Evolutionary conservation across 2,329 filamentous ascomycete genomes (phyloP).

Genomic region (Colletotrichum magnum): DNA sequence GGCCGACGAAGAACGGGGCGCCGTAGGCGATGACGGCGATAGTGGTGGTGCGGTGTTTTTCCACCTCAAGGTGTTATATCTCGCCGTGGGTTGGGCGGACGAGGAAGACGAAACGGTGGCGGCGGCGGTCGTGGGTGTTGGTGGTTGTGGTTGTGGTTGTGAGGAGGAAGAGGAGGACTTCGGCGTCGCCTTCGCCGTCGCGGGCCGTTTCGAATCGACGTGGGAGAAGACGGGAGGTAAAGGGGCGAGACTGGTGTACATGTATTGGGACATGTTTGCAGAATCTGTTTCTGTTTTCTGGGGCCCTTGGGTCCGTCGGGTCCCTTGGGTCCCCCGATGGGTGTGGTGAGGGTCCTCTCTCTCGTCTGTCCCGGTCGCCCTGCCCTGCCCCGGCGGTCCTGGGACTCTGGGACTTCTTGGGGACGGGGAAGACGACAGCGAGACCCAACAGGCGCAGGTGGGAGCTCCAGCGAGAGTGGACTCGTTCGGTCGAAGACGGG

Average conservation of each 20-base stretch:
- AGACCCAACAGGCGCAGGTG: slow-evolving; percentile 30
- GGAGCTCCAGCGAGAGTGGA: slow-evolving; percentile 28
- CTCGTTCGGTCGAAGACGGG: slow-evolving; percentile 4
- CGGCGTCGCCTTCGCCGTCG: slow-evolving; percentile 30
- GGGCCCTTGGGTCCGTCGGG: slow-evolving; percentile 20
- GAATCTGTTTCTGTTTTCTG: slow-evolving; percentile 33
- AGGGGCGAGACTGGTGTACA: slow-evolving; percentile 41
- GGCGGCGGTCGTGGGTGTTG: slow-evolving; percentile 16
- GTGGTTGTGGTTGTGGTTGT: no score
- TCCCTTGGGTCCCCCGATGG: slow-evolving; percentile 21
- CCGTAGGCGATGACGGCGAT: no score
- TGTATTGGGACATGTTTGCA: slow-evolving; percentile 42
- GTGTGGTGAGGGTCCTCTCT: slow-evolving; percentile 24
- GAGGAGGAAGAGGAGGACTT: slow-evolving; percentile 8
- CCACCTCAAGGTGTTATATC: neutral
- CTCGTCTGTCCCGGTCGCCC: slow-evolving; percentile 1
- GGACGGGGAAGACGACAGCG: slow-evolving; percentile 31
- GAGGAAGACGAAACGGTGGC: slow-evolving; percentile 1
- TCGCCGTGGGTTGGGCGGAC: neutral
- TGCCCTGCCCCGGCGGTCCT: slow-evolving; percentile 27
- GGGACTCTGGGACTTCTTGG: slow-evolving; percentile 3
- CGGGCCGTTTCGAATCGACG: slow-evolving; percentile 24
- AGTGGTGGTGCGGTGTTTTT: slow-evolving; percentile 5
- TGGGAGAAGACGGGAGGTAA: slow-evolving; percentile 39
- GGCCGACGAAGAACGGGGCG: slow-evolving; percentile 40